Conservation (phyloP, 2,329 filamentous ascomycete genomes). For the Trichoderma harzianum region DNA sequence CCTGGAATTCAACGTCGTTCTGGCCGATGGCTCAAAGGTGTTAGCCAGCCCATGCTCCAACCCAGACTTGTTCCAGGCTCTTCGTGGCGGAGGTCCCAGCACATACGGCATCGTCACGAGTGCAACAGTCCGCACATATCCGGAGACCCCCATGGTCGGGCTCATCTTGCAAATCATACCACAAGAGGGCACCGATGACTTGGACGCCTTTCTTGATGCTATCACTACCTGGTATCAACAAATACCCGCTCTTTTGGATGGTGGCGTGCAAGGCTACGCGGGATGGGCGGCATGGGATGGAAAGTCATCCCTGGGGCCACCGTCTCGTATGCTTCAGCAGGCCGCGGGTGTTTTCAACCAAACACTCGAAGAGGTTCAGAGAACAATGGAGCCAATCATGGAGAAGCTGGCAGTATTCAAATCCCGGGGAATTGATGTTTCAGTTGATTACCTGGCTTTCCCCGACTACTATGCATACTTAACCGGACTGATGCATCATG, state of each 20-base stretch:
- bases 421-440: not conserved
- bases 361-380: not conserved
- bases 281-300: not conserved
- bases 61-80: constrained; percentile 36
- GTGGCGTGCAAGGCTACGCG: not conserved
- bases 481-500: not conserved
- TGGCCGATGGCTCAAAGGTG: constrained; percentile 35
- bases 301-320: not conserved
- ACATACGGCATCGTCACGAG: constrained; percentile 32
- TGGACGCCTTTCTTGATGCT: not conserved
- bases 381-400: not conserved
- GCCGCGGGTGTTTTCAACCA: not conserved
- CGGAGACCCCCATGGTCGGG: not conserved
- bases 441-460: not conserved
- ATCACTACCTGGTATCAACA: not conserved
- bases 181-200: not conserved
- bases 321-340: not conserved
- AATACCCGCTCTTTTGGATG: not conserved
- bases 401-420: not conserved
- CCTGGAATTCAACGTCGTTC: constrained; percentile 40
- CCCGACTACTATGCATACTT: not conserved
- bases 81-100: constrained; percentile 36
- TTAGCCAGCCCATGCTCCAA: constrained; percentile 34
- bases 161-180: not conserved
- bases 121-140: constrained; percentile 36